Evolutionary conservation across 2,329 filamentous ascomycete species (phyloP).

Genomic region (Penicillium sp.): DNA sequence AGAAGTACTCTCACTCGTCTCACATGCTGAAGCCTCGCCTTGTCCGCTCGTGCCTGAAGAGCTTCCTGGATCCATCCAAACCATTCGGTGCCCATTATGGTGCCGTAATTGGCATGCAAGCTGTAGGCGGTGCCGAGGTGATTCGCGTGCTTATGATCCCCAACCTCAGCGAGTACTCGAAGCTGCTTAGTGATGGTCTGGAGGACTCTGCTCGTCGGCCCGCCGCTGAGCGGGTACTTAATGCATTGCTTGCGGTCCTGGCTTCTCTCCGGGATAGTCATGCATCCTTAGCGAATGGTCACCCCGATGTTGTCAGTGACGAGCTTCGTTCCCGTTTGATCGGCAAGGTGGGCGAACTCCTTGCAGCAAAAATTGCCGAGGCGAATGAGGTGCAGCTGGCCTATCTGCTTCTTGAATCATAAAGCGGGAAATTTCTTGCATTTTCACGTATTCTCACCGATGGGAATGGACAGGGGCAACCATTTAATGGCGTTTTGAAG

Average conservation of each 20-base stretch:
- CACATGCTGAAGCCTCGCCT: conserved; percentile 83
- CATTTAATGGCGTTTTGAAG: not conserved
- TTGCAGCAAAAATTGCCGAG: conserved; percentile 44
- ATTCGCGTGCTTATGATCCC: conserved; percentile 66
- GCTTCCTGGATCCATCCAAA: conserved; percentile 83
- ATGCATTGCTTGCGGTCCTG: conserved; percentile 58
- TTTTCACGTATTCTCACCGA: not conserved
- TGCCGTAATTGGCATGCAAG: conserved; percentile 75
- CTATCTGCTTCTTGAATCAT: conserved; percentile 38
- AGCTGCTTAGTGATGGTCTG: conserved; percentile 58
- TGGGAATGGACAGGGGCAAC: not conserved
- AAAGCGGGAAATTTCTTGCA: not conserved
- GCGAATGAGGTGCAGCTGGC: conserved; percentile 42
- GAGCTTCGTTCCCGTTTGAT: conserved; percentile 39
- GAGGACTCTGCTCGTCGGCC: conserved; percentile 52
- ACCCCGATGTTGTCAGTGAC: conserved; percentile 36
- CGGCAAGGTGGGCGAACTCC: conserved; percentile 44
- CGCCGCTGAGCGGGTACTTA: conserved; percentile 63
- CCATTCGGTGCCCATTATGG: conserved; percentile 85
- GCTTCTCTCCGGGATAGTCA: conserved; percentile 53
- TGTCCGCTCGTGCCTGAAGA: conserved; percentile 88
- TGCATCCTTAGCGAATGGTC: conserved; percentile 41
- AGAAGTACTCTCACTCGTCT: conserved; percentile 78
- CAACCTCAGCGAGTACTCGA: conserved; percentile 65
- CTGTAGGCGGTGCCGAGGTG: conserved; percentile 70